These are phyloP conservation scores for Sugiyamaella americana DNA, from an alignment of 805 yeast genomes.

Conservation along the genomic window DNA sequence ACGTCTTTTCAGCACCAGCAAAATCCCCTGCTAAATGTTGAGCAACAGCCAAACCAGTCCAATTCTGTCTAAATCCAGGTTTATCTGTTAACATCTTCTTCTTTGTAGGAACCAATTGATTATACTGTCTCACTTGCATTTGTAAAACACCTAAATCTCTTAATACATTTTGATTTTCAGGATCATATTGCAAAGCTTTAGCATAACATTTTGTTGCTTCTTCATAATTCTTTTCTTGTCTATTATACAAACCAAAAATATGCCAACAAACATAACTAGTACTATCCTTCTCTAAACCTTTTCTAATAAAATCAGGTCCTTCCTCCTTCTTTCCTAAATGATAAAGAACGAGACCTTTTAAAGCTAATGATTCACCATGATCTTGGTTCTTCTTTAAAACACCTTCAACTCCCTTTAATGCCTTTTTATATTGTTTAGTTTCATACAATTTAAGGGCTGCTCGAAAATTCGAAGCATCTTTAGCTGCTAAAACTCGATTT, in stretches of 20 bases:
- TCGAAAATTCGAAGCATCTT: constrained; percentile 71
- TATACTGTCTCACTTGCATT: constrained; percentile 71
- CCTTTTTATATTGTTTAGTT: constrained; percentile 77
- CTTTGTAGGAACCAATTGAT: constrained; percentile 56
- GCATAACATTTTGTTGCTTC: constrained; percentile 77
- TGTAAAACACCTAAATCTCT: constrained; percentile 79
- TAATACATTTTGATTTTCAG: constrained; percentile 69
- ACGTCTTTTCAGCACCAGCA: constrained; percentile 62
- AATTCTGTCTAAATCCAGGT: constrained; percentile 81
- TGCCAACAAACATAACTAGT: constrained; percentile 72
- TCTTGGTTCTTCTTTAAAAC: constrained; percentile 67
- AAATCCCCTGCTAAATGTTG: constrained; percentile 68
- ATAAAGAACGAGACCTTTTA: constrained; percentile 70
- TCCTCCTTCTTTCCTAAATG: constrained; percentile 55
- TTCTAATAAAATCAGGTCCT: constrained; percentile 53
- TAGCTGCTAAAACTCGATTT: constrained; percentile 34
- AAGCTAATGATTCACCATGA: constrained; percentile 75
- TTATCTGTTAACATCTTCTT: constrained; percentile 61
- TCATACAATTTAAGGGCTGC: constrained; percentile 83
- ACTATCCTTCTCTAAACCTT: constrained; percentile 55
- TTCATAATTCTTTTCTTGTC: constrained; percentile 59
- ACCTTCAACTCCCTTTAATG: constrained; percentile 68
- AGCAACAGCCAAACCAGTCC: constrained; percentile 86
- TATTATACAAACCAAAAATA: constrained; percentile 76
- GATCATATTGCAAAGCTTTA: constrained; percentile 69